Evolutionary conservation across 139 green algal species (phyloP), one percentile per base, ranked within the genome.

Genomic region (Marvania coccoides): DNA sequence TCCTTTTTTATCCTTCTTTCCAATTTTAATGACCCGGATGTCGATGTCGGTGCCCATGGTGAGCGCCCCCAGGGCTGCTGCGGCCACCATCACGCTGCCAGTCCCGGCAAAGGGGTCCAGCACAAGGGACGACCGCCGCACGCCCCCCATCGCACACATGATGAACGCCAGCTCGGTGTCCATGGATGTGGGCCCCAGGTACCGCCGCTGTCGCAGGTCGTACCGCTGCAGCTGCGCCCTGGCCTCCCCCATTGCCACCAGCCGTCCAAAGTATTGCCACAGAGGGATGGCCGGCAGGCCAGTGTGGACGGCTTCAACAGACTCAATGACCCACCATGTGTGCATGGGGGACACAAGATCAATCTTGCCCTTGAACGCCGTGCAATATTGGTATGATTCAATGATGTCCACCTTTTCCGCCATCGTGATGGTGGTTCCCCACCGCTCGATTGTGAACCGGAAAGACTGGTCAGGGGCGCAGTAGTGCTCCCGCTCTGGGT

Each of bases 181-280:
- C 92, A 98, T 98, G 47, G 64, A 83, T 12, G 92, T 98, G 46
- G 92, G 91, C 3, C 92, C 92, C 26, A 98, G 71, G 79, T 96
- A 98, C 13, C 47, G 54, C n/a, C 92, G 77, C 7, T 74, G 53
- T 3, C 42, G 70, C n/a, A 97, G 80, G 4, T 56, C 73, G 70
- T 91, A 95, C 0, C 28, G 33, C 29, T 69, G 23, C 38, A 57
- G 37, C 10, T 64, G 47, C 5, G 14, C 48, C 6, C 29, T 47
- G 31, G 51, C 12, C 24, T 74, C 42, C 14, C 54, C 62, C 14
- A 51, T 51, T 6, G 58, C 83, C 23, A 97, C 74, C 67, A 89
- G 34, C 4, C 90, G 75, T 2, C 81, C 87, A 74, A 97, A 97
- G 65, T 88, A 94, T 24, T 85, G 69, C 28, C 82, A 71, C 29